Percentiles rank a stretch among this genome's conserved stretches.
Evolutionary conservation across 495 filamentous ascomycete genomes (phyloP).

Genomic region (Bombardia bombarda): DNA sequence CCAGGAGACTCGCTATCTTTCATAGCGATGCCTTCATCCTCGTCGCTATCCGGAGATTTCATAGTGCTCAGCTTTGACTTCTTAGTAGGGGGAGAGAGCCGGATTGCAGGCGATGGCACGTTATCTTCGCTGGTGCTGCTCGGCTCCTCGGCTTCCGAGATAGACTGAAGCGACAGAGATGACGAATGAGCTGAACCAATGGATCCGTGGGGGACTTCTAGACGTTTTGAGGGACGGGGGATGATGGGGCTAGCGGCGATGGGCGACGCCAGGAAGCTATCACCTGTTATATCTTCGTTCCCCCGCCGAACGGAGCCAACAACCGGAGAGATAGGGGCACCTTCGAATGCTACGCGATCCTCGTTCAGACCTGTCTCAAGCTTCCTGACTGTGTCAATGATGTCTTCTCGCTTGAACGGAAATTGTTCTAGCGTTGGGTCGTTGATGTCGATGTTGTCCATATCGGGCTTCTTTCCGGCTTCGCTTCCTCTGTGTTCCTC

Average conservation of each 20-base stretch:
- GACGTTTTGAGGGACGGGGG: constrained; percentile 6
- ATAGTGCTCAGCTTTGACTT: constrained; percentile 2
- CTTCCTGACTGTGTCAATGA: constrained; percentile 37
- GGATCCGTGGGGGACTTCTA: constrained; percentile 13
- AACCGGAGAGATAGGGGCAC: constrained; percentile 25
- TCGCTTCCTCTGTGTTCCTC: constrained; percentile 1
- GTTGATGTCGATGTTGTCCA: constrained; percentile 30
- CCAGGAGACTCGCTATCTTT: constrained; percentile 7
- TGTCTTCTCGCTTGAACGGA: constrained; percentile 39
- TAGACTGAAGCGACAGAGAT: constrained; percentile 20
- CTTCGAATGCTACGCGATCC: constrained; percentile 35
- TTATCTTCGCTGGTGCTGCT: constrained; percentile 3
- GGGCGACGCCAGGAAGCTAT: constrained; percentile 6
- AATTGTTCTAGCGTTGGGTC: constrained; percentile 46
- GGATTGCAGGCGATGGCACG: constrained; percentile 5
- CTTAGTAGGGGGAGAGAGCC: constrained; percentile 14
- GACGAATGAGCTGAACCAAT: constrained; percentile 13
- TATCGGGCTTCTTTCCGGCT: constrained; percentile 8
- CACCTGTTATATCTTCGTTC: constrained; percentile 18
- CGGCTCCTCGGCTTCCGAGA: constrained; percentile 17
- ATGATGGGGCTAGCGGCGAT: constrained; percentile 6
- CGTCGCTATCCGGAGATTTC: constrained; percentile 11
- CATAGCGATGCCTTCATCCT: constrained; percentile 25
- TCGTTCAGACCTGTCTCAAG: constrained; percentile 36
- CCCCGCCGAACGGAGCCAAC: constrained; percentile 14